Evolutionary conservation across 176 grass and related monocot species (phyloP), one percentile per base, ranked within the genome.

Genomic region (Aegilops longissima): DNA sequence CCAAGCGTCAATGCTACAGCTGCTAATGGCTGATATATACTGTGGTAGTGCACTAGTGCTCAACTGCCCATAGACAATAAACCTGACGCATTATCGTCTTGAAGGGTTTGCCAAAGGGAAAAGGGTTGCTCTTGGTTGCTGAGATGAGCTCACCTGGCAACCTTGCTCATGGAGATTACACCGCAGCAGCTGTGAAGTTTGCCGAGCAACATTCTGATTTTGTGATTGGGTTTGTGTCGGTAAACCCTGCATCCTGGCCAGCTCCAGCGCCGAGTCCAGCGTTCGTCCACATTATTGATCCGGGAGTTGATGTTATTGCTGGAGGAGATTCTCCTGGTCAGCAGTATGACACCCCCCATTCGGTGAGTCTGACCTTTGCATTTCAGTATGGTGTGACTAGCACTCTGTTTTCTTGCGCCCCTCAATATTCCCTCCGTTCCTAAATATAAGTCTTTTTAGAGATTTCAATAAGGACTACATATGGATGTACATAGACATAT

Each of bases 101-200:
- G 71, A 93, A 99, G 97, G 97, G 97, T 88, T 94, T 99, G 56
- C 85, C 87, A 17, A 90, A 87, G 86, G 92, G 94, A 79, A 92
- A 85, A 82, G 94, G 90, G 23, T 39, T 99, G 14, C 94, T 99
- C 79, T 86, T 98, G 85, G 82, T 98, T 52, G 92, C 97, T 64
- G 97, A 98, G 87, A 94, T 98, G 94, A 98, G 94, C 54, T 98
- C 97, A 18, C 87, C 87, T 74, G 94, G 97, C 68, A 98, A 94
- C 87, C 94, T 98, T 70, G 97, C 97, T 23, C 80, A 82, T 23
- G 97, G 94, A 85, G 92, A 91, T 68, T 96, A 98, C 92, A 98
- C 94, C 24, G 82, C 90, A 21, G 84, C 90, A 77, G 96, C 94
- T 13, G 83, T 94, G 24, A 94, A 98, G 91, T 94, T 98, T 86